Base-by-base conservation (phyloP, 495 filamentous ascomycete genomes). In the Chaetomium tenue region DNA sequence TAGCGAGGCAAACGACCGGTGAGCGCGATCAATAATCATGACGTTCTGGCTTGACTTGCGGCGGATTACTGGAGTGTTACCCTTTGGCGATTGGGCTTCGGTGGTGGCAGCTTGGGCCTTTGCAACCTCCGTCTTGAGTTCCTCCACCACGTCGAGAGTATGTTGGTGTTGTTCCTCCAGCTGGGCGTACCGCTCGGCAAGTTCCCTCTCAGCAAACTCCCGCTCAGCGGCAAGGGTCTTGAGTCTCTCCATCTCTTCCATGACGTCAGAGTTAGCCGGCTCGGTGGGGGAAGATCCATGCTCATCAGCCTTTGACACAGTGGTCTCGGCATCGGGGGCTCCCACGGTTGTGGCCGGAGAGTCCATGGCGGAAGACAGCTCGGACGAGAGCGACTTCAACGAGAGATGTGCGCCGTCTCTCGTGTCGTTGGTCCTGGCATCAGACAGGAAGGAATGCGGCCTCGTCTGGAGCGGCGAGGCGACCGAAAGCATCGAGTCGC, bases 331-430 rank as follows among this genome's bases (percentile, higher is more conserved):
- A 75, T 88, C 83, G 69, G 86, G 87, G 28, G 57, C 63, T 28
- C 81, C 80, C 70, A 87, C 83, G 71, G 80, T 79, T 69, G 86
- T 86, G 73, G 83, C 82, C 68, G 85, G 87, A 73, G 91, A 92
- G 74, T 89, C 91, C 86, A 88, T 90, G 86, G 82, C 91, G 81
- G 89, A 97, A 79, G 91, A 97, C 76, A 96, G 87, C 77, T 97
- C 93, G 86, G 92, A 93, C 65, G 91, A 97, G 73, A 97, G 91
- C 77, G 93, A 96, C 75, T 89, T 92, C 85, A 91, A 91, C 82
- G 89, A 90, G 71, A 84, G 87, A 79, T 90, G 91, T 77, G 81
- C 88, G 79, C 87, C 89, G 82, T 86, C 83, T 75, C 86, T 93
- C 74, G 83, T 82, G 70, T 88, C 89, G 79, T 84, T 88, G 79